A percentile compares a stretch with the other conserved stretches of the same genome.
phyloP scores from a whole-genome alignment of 257 asterid genomes.

The Solanum appendiculatum region DNA sequence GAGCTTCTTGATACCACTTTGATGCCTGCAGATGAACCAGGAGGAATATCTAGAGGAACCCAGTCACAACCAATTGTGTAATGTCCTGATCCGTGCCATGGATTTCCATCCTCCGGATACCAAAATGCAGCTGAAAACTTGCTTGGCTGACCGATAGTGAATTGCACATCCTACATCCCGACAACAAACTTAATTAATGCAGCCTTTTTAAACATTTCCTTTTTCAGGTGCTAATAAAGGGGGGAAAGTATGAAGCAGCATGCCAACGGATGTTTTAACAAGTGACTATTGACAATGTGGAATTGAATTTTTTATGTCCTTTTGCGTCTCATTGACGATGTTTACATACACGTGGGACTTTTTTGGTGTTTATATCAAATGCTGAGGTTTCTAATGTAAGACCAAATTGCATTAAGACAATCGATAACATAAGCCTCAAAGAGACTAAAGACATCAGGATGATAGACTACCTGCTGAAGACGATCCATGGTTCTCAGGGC shows the following conservation, averaged over 20 bases:
- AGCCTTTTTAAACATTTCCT: neutral
- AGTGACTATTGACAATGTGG: neutral
- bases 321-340: neutral
- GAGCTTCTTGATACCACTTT: constrained; percentile 32
- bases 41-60: constrained; percentile 48
- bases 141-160: constrained; percentile 57
- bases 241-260: neutral
- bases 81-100: constrained; percentile 79
- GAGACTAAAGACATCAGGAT: neutral
- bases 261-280: neutral
- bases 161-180: constrained; percentile 59
- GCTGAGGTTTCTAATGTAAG: neutral
- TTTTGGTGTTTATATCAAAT: neutral
- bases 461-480: constrained; percentile 59
- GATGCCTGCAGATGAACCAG: constrained; percentile 22
- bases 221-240: neutral
- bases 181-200: neutral
- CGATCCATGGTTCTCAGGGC: constrained; percentile 79
- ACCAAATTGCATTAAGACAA: neutral
- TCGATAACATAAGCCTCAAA: neutral
- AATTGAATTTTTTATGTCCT: neutral
- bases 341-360: neutral
- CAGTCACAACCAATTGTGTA: constrained; percentile 68
- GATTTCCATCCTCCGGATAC: constrained; percentile 59
- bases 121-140: constrained; percentile 69